phyloP scores from a whole-genome alignment of 2,329 filamentous ascomycete species.

The Fusarium lyarnte region DNA sequence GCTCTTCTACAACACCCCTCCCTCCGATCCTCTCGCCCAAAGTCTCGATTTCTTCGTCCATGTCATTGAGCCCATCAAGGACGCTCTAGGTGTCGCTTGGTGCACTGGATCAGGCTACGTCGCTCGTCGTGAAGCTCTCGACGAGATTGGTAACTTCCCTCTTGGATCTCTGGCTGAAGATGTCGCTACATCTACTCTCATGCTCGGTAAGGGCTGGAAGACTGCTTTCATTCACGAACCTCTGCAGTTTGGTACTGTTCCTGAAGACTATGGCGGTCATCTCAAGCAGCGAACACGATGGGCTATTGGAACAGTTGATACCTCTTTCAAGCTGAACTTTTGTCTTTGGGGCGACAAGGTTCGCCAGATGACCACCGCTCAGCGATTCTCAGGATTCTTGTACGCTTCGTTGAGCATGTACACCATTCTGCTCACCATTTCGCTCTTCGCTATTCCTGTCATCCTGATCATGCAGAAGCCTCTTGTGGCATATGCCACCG shows the following conservation, averaged over 20 bases:
- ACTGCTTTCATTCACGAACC: conserved; percentile 69
- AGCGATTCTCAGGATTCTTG: conserved; percentile 68
- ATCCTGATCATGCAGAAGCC: conserved; percentile 66
- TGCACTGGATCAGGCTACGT: conserved; percentile 73
- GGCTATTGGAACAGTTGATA: conserved; percentile 67
- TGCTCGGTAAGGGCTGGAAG: conserved; percentile 70
- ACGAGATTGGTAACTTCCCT: conserved; percentile 70
- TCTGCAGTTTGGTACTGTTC: conserved; percentile 68
- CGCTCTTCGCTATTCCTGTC: conserved; percentile 67
- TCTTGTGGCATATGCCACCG: conserved; percentile 64
- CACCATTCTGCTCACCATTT: conserved; percentile 63
- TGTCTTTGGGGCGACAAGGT: conserved; percentile 65
- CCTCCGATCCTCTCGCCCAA: conserved; percentile 66
- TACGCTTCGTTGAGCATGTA: conserved; percentile 66
- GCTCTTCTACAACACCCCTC: conserved; percentile 71
- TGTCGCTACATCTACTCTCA: conserved; percentile 65
- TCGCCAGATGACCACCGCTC: conserved; percentile 62
- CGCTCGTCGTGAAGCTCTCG: conserved; percentile 66
- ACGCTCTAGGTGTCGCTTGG: conserved; percentile 65
- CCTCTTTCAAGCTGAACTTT: conserved; percentile 68
- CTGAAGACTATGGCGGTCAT: conserved; percentile 64
- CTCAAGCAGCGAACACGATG: conserved; percentile 67
- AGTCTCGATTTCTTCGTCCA: conserved; percentile 68
- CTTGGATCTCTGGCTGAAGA: conserved; percentile 69
- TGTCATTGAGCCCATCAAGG: conserved; percentile 61